Evolutionary conservation across 371 early-diverging fungal genomes (phyloP), one percentile per base, ranked within the genome.

Genomic region (Apophysomyces sp.): DNA sequence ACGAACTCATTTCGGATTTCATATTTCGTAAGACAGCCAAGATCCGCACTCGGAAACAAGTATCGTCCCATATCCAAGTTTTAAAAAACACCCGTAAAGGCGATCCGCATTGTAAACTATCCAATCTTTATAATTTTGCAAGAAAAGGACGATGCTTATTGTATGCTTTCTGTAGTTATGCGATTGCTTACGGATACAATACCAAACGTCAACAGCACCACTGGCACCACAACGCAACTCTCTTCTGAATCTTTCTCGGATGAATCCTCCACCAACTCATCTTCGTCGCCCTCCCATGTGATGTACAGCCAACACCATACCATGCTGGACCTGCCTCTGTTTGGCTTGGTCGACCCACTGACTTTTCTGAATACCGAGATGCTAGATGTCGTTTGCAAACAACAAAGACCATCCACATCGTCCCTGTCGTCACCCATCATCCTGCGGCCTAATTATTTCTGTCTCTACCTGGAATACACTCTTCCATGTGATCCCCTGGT

Each of bases 31-130:
- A 86, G 58, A 90, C 90, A 0, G 57, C 69, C 51, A 84, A 84
- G 54, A 79, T 77, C 18, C 84, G 91, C 12, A 82, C 90, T 3
- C 81, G 89, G 34, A 91, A 91, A 66, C 91, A 91, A 69, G 90
- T 91, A 3, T 90, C 90, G 1, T 90, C 89, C 3, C 91, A 91
- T 62, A 89, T 91, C 32, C 91, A 91, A 69, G 91, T 91, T 1
- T 75, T 89, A 62, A 88, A 86, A 52, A 87, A 91, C 57, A 88
- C 86, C 7, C 74, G 89, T 64, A 89, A 89, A 66, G 78, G 82
- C 13, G 85, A 85, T 31, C 73, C 78, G 18, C 78, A 81, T 9
- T 86, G 86, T 83, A 82, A 72, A 77, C 67, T 7, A 11, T 34
- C 13, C 34, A 13, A n/a, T n/a, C n/a, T n/a, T n/a, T n/a, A n/a